These are phyloP conservation scores for Leishmania aethiopica DNA, from an alignment of 208 protist genomes.

Conservation along the genomic window DNA sequence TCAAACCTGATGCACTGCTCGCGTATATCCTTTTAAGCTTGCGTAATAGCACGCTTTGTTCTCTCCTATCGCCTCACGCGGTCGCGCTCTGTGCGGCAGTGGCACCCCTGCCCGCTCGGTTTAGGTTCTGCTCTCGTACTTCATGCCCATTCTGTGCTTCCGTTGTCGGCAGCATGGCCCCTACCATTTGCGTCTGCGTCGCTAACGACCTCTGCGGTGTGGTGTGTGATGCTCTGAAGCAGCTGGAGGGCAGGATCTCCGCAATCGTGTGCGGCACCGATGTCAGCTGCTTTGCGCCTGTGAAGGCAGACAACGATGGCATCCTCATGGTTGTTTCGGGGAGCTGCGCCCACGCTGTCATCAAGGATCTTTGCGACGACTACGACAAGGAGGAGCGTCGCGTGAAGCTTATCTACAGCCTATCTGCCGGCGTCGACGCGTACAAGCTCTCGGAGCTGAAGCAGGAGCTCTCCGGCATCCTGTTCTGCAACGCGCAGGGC, in stretches of 20 bases:
- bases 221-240: background rate
- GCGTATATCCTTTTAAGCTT: no score
- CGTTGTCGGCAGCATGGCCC: background rate
- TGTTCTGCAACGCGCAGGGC: conserved; percentile 73
- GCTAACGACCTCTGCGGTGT: no score
- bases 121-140: conserved; percentile 60
- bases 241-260: background rate
- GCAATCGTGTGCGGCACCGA: conserved; percentile 2
- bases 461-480: conserved; percentile 51
- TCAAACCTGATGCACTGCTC: no score
- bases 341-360: conserved; percentile 33
- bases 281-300: background rate
- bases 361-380: conserved; percentile 62
- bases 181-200: conserved; percentile 11
- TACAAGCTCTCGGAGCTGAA: conserved; percentile 52
- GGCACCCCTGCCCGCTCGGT: no score
- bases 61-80: no score
- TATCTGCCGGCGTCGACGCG: conserved; percentile 72
- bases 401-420: conserved; percentile 76
- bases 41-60: no score
- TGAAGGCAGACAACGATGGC: conserved; percentile 13
- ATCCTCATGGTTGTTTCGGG: conserved; percentile 10
- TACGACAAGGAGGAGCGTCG: conserved; percentile 44
- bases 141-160: background rate
- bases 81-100: no score